Percentiles rank a stretch among this genome's conserved stretches.
Evolutionary conservation across 2,329 filamentous ascomycete genomes (phyloP).

Genomic region (Ambrosiella beaveri): DNA sequence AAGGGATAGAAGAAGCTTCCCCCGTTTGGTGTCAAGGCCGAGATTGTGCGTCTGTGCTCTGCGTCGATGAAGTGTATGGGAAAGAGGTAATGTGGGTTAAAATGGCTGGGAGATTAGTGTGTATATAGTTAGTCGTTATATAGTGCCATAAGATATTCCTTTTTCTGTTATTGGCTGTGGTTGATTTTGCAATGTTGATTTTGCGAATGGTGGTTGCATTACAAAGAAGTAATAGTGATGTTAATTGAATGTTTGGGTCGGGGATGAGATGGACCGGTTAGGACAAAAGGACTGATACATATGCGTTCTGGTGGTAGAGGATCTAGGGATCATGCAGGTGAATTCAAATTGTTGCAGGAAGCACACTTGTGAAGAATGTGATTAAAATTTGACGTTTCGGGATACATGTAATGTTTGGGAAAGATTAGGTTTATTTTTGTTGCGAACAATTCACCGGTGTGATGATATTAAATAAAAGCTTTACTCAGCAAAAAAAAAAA

Average conservation of each 20-base stretch:
- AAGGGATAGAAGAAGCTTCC: not conserved
- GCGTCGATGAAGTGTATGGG: not conserved
- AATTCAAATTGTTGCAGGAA: not conserved
- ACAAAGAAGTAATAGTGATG: no score
- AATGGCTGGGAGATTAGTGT: not conserved
- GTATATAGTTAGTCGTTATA: not conserved
- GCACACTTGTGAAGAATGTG: not conserved
- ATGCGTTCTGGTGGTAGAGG: no score
- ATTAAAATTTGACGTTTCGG: not conserved
- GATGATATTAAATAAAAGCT: not conserved
- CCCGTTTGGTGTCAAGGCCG: constrained; percentile 11
- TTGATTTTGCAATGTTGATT: no score
- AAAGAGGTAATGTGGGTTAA: not conserved
- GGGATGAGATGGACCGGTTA: no score
- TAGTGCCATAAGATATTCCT: no score
- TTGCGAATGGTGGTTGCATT: no score
- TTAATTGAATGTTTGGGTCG: no score
- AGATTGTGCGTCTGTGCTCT: constrained; percentile 11
- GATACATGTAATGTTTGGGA: not conserved
- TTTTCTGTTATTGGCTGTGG: no score
- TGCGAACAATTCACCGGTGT: not conserved
- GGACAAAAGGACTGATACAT: no score
- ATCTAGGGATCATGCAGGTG: not conserved
- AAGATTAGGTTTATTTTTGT: not conserved
- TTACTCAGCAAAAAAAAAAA: not conserved